Percentiles rank a stretch among this genome's conserved stretches.
Conservation (phyloP, 768 basidiomycete genomes). For the Xerocomellus intermedius region DNA sequence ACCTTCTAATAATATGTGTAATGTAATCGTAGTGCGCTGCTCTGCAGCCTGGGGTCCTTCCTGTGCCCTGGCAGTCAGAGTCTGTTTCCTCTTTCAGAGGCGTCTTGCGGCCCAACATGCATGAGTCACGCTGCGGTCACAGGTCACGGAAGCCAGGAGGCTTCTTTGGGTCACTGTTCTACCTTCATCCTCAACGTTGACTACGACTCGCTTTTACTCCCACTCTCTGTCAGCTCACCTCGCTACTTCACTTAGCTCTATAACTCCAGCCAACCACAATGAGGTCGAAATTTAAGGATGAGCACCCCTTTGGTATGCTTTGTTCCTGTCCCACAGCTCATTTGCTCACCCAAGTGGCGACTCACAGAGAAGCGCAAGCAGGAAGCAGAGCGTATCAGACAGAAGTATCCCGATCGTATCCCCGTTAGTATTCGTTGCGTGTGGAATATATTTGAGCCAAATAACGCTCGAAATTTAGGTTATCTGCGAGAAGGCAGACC, state of each 20-base stretch:
- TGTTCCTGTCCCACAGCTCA: slow-evolving; percentile 33
- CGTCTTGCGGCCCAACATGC: slow-evolving; percentile 17
- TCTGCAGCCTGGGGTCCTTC: neutral
- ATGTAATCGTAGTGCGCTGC: slow-evolving; percentile 1
- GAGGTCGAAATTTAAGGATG: slow-evolving; percentile 98
- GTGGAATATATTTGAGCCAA: slow-evolving; percentile 7
- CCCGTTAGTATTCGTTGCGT: slow-evolving; percentile 57
- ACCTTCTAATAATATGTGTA: neutral
- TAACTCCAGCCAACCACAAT: slow-evolving; percentile 39
- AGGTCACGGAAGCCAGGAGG: slow-evolving; percentile 34
- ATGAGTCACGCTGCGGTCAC: slow-evolving; percentile 32
- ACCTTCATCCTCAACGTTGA: slow-evolving; percentile 27
- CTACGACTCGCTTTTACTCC: slow-evolving; percentile 18
- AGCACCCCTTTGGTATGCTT: slow-evolving; percentile 89
- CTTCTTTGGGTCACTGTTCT: slow-evolving; percentile 22
- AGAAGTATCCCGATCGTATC: slow-evolving; percentile 98
- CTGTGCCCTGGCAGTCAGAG: neutral
- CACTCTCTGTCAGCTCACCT: slow-evolving; percentile 5
- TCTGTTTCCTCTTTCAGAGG: slow-evolving; percentile 11
- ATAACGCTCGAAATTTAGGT: slow-evolving; percentile 53
- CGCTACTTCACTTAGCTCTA: neutral
- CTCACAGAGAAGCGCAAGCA: slow-evolving; percentile 95
- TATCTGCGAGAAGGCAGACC: slow-evolving; percentile 99
- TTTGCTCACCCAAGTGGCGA: slow-evolving; percentile 21
- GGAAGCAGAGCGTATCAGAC: slow-evolving; percentile 95